Evolutionary conservation across 352 stramenopile species (phyloP).

Genomic region (Globisporangium acanthophoron): DNA sequence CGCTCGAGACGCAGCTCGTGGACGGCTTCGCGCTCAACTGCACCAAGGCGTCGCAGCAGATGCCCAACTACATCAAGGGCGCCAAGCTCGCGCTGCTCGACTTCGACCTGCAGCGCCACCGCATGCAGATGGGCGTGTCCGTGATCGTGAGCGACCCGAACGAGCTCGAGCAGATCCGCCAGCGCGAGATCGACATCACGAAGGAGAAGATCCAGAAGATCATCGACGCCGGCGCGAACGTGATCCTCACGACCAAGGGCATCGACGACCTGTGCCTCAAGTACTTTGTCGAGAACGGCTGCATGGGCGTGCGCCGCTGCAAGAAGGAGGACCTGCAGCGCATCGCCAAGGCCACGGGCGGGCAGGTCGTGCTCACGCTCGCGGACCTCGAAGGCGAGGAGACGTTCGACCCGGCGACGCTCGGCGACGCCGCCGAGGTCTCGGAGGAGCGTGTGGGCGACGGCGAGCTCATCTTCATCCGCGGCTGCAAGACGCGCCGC

Average conservation of each 20-base stretch:
- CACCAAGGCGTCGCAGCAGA: slow-evolving; percentile 95
- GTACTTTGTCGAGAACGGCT: slow-evolving; percentile 99
- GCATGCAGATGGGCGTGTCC: slow-evolving; percentile 96
- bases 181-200: slow-evolving; percentile 99
- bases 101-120: slow-evolving; percentile 98
- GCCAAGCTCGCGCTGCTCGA: slow-evolving; percentile 97
- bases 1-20: slow-evolving; percentile 89
- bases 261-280: slow-evolving; percentile 99
- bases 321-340: slow-evolving; percentile 98
- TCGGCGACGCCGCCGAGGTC: slow-evolving; percentile 93
- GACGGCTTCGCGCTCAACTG: slow-evolving; percentile 97
- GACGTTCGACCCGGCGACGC: slow-evolving; percentile 91
- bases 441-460: slow-evolving; percentile 97
- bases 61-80: slow-evolving; percentile 94
- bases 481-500: slow-evolving; percentile 92
- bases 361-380: slow-evolving; percentile 95
- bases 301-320: slow-evolving; percentile 95
- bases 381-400: slow-evolving; percentile 98
- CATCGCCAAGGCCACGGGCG: slow-evolving; percentile 98
- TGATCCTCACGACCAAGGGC: slow-evolving; percentile 99
- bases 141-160: slow-evolving; percentile 92
- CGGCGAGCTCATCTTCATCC: slow-evolving; percentile 99
- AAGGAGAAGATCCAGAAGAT: slow-evolving; percentile 99
- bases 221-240: slow-evolving; percentile 95
- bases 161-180: slow-evolving; percentile 97